These are phyloP conservation scores for Arabidopsis arenosa DNA, from an alignment of 345 rosid genomes.

Conservation along the genomic window DNA sequence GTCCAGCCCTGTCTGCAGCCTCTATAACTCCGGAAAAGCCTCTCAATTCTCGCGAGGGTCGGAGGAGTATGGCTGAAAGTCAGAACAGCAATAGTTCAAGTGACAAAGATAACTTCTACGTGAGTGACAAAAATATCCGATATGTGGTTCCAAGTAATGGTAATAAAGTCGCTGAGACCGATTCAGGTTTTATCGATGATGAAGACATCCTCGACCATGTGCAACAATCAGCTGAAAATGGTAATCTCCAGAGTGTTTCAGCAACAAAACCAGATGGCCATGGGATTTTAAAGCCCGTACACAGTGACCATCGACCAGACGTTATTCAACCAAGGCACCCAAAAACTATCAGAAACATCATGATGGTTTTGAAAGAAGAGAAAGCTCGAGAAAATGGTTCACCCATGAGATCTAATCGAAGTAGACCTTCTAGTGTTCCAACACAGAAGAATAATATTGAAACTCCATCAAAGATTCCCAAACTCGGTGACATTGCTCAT, in stretches of 20 bases:
- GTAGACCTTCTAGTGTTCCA: conserved; percentile 53
- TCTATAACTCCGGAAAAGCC: conserved; percentile 62
- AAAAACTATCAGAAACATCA: conserved; percentile 77
- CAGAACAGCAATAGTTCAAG: conserved; percentile 88
- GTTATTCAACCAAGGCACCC: conserved; percentile 71
- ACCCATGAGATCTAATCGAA: conserved; percentile 72
- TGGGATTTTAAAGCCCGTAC: conserved; percentile 51
- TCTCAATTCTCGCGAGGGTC: conserved; percentile 50
- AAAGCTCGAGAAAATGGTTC: conserved; percentile 85
- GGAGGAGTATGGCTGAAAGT: conserved; percentile 86
- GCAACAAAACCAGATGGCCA: conserved; percentile 57
- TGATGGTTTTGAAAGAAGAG: conserved; percentile 96
- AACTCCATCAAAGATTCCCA: conserved; percentile 69
- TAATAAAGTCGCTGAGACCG: conserved; percentile 58
- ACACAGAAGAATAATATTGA: conserved; percentile 62
- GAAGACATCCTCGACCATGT: conserved; percentile 61
- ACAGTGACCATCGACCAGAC: conserved; percentile 54
- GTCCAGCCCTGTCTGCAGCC: conserved; percentile 58
- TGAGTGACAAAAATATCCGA: conserved; percentile 54
- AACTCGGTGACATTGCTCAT: conserved; percentile 56
- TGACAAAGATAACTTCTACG: conserved; percentile 77
- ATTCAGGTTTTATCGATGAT: conserved; percentile 64
- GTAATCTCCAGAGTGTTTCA: conserved; percentile 46
- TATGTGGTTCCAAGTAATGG: conserved; percentile 49
- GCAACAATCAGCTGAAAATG: conserved; percentile 55